A percentile compares a stretch with the other conserved stretches of the same genome.
Conservation (phyloP, 176 grass and related monocot species). For the Eremochloa ophiuroides region DNA sequence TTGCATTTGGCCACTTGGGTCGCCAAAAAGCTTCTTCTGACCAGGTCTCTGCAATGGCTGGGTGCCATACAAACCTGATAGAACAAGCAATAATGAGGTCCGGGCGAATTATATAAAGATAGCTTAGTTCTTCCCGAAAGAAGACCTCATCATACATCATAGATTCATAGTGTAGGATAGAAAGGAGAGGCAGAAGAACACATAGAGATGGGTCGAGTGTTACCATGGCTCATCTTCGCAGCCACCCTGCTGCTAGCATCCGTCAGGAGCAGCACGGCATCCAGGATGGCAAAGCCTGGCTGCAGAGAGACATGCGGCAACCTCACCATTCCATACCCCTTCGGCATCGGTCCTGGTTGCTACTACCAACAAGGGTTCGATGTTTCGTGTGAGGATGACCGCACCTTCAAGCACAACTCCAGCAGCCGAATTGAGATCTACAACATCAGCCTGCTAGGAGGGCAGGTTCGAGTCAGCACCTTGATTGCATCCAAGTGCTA, state of each 20-base stretch:
- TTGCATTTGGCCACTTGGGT: neutral
- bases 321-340: conserved; percentile 36
- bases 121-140: neutral
- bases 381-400: conserved; percentile 25
- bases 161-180: neutral
- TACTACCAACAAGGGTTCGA: conserved; percentile 3
- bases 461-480: conserved; percentile 18
- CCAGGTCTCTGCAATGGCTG: neutral
- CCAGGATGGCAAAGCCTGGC: conserved; percentile 15
- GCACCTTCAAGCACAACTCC: conserved; percentile 4
- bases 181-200: neutral
- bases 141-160: neutral
- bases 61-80: neutral
- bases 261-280: conserved; percentile 3
- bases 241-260: conserved; percentile 17
- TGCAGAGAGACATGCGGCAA: conserved; percentile 31
- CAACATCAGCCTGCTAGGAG: conserved; percentile 6
- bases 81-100: neutral
- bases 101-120: neutral
- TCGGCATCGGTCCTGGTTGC: conserved; percentile 32
- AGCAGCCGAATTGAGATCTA: conserved; percentile 9
- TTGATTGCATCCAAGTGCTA: conserved; percentile 29
- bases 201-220: conserved; percentile 8
- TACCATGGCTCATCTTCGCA: conserved; percentile 7
- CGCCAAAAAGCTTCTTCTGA: neutral